Evolutionary conservation across 495 filamentous ascomycete genomes (phyloP), one percentile per base, ranked within the genome.

Genomic region (Filosporella fistucella): DNA sequence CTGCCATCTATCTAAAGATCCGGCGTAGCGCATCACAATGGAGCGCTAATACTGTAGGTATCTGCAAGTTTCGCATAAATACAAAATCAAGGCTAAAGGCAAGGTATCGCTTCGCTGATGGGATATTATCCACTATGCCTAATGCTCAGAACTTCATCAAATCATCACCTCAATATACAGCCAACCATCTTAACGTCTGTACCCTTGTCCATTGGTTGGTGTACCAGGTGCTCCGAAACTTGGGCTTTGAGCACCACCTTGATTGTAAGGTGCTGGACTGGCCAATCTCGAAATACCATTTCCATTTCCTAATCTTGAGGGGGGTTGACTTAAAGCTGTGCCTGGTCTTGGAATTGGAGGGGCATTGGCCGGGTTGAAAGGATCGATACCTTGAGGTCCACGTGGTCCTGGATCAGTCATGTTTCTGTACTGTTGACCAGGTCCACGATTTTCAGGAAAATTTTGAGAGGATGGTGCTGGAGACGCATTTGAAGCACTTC

Each of bases 321-420:
- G 41, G 3, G 14, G 23, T 17, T 29, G 23, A 26, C 23, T 29
- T 14, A 16, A 25, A 26, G 20, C 23, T 22, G 18, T 51, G 8
- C 49, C 50, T 6, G 41, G 47, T 41, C 54, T 23, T 8, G 37
- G 42, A 3, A 42, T 44, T n/a, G 35, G 40, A 11, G 44, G 28
- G n/a, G 34, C 41, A 24, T 28, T 36, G 10, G 49, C 42, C 28
- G 41, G 45, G 16, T 16, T 34, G 14, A 49, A 57, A 23, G 50
- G 51, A 26, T 54, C 36, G 23, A 28, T 43, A 14, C 23, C 42
- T 24, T 25, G 22, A n/a, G 42, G 51, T 6, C 57, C 45, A n/a
- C 48, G 24, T 9, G 63, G 60, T 38, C 68, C 63, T 7, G 75
- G 75, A 9, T 70, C 72, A 7, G 74, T 77, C 70, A 76, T 71